A percentile compares a stretch with the other conserved stretches of the same genome.
phyloP scores from a whole-genome alignment of 2,329 filamentous ascomycete species.

The Phaeophleospora eucalypticola region DNA sequence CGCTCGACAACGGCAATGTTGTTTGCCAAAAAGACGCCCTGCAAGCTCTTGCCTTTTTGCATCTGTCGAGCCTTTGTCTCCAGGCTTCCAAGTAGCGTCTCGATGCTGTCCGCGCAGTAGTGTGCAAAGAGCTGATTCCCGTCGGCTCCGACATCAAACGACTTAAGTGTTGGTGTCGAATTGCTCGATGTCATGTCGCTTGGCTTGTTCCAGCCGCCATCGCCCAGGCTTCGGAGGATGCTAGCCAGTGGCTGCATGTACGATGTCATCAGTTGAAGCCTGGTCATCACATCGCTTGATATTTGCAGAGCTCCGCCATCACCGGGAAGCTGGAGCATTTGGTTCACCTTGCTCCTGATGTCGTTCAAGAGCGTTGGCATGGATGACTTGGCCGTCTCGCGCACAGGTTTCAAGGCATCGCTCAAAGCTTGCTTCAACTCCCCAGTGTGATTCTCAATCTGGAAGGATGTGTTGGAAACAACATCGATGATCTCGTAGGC shows the following conservation, averaged over 20 bases:
- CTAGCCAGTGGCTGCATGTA: conserved; percentile 83
- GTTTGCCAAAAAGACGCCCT: conserved; percentile 90
- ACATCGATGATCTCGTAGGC: conserved; percentile 95
- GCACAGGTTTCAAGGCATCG: conserved; percentile 80
- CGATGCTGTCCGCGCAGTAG: conserved; percentile 85
- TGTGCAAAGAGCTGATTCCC: conserved; percentile 82
- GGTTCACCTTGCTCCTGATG: conserved; percentile 64
- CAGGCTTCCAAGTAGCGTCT: conserved; percentile 69
- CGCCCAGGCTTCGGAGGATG: conserved; percentile 86
- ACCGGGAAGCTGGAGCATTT: conserved; percentile 63
- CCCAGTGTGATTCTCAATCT: conserved; percentile 75
- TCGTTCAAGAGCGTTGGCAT: conserved; percentile 81
- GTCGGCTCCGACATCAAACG: conserved; percentile 85
- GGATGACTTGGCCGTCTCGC: conserved; percentile 86
- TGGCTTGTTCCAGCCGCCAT: conserved; percentile 75
- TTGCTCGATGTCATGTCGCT: conserved; percentile 55
- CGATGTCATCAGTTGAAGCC: conserved; percentile 78
- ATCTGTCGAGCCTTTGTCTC: conserved; percentile 69
- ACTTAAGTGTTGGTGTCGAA: conserved; percentile 65
- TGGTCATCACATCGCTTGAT: conserved; percentile 78
- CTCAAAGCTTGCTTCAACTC: conserved; percentile 80
- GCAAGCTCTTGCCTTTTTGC: conserved; percentile 71
- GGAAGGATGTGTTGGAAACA: conserved; percentile 71
- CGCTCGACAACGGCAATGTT: conserved; percentile 79
- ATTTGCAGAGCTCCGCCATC: conserved; percentile 77